Evolutionary conservation across 257 asterid genomes (phyloP), one percentile per base, ranked within the genome.

Genomic region (Nyctanthes arbortristis): DNA sequence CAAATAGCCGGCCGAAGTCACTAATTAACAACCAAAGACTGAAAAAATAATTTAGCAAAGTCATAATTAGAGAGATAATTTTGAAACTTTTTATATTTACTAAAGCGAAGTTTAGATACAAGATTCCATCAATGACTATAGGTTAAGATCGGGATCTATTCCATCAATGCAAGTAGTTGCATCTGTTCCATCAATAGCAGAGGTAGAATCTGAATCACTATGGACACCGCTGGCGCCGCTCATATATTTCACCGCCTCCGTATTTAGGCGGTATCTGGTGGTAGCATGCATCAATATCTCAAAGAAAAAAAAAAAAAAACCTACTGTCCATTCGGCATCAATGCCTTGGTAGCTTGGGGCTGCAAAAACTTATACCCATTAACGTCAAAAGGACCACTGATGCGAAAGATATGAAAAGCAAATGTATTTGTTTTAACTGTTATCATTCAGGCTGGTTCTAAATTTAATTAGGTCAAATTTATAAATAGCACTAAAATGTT

Each of bases 181-280:
- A 77, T 60, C 25, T 82, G 73, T 86, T 92, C 76, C 98, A 54
- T 88, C 97, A 34, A 86, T n/a, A n/a, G n/a, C 98, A n/a, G 97
- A 88, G 13, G 96, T 88, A 0, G 89, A 79, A 64, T 88, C 95
- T 2, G 96, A 89, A 0, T 78, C 87, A 75, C 88, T 80, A 55
- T 32, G 77, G 68, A 56, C 73, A 58, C 69, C 90, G 31, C 83
- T 81, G 58, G 75, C 90, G 39, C 67, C 61, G 57, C 22, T 52
- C 2, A 59, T 67, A 33, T 67, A 73, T 22, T 75, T 78, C 0
- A 30, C 60, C 0, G 35, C 54, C 40, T 35, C 37, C 60, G 40
- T 68, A 37, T 71, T 76, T 52, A 75, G 0, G 59, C 84, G 31
- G 52, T 73, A 82, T 22, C 83, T 67, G 78, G 78, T 67, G 77